These are phyloP conservation scores for Pseudofabraea citricarpa DNA, from an alignment of 2,329 filamentous ascomycete genomes.

Conservation along the genomic window DNA sequence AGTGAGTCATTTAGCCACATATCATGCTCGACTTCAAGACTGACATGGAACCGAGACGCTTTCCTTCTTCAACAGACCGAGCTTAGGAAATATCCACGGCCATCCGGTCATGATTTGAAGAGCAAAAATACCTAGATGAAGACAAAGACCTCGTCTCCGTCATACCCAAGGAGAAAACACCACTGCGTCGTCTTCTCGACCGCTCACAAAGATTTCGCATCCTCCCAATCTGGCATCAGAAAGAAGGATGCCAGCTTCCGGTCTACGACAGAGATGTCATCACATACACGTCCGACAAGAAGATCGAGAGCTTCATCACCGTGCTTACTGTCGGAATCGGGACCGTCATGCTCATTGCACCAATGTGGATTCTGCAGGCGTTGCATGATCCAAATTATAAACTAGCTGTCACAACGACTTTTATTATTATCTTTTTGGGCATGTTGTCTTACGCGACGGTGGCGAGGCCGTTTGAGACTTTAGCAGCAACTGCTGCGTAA, in stretches of 20 bases:
- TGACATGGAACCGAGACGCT: conserved; percentile 13
- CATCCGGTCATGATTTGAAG: conserved; percentile 18
- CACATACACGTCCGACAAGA: conserved; percentile 10
- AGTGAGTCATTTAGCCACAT: conserved; percentile 16
- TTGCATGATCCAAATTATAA: conserved; percentile 15
- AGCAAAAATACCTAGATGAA: conserved; percentile 15
- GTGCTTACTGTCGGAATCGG: conserved; percentile 21
- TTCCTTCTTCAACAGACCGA: conserved; percentile 22
- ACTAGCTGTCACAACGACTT: conserved; percentile 27
- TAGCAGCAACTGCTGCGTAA: conserved; percentile 16
- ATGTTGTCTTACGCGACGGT: conserved; percentile 10
- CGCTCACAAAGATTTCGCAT: conserved; percentile 8
- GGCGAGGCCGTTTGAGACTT: conserved; percentile 14
- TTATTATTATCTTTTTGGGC: conserved; percentile 18
- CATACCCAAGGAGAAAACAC: conserved; percentile 11
- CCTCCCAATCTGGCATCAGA: conserved; percentile 6
- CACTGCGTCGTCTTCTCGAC: conserved; percentile 14
- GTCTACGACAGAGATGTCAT: conserved; percentile 10
- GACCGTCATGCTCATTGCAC: conserved; percentile 26
- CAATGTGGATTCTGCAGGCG: conserved; percentile 28
- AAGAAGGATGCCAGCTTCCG: conserved; percentile 6
- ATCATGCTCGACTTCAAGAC: not conserved
- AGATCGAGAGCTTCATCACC: conserved; percentile 21
- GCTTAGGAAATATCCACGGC: conserved; percentile 11
- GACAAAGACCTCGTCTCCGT: conserved; percentile 19